phyloP scores from a whole-genome alignment of 1,139 yeast genomes.

The Scheffersomyces cryptocercus region DNA sequence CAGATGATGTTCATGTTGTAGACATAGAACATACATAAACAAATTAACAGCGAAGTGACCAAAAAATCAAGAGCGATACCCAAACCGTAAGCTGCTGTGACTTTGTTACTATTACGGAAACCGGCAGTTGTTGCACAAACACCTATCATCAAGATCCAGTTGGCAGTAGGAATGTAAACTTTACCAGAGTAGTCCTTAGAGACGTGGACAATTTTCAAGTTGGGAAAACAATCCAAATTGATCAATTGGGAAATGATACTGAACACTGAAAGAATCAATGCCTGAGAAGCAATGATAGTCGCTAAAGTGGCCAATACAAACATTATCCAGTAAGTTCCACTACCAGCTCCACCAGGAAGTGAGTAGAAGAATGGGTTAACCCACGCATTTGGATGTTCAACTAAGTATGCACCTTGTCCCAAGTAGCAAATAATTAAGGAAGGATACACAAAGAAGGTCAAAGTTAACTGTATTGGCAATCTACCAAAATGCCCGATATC shows the following conservation, averaged over 20 bases:
- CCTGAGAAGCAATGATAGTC: conserved; percentile 62
- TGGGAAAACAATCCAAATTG: conserved; percentile 55
- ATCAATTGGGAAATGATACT: conserved; percentile 53
- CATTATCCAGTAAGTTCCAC: conserved; percentile 51
- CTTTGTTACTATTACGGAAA: conserved; percentile 48
- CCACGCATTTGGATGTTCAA: conserved; percentile 39
- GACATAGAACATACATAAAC: conserved; percentile 48
- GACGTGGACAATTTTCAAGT: conserved; percentile 44
- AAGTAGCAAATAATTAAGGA: conserved; percentile 51
- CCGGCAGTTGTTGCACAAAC: conserved; percentile 54
- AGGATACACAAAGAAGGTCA: conserved; percentile 51
- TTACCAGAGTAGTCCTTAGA: conserved; percentile 46
- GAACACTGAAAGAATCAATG: conserved; percentile 57
- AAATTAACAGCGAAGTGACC: conserved; percentile 49
- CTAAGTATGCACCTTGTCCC: conserved; percentile 58
- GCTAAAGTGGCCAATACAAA: conserved; percentile 55
- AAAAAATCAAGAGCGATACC: conserved; percentile 58
- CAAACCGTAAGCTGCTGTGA: conserved; percentile 62
- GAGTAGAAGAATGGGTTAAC: conserved; percentile 49
- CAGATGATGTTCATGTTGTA: conserved; percentile 36
- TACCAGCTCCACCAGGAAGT: conserved; percentile 50
- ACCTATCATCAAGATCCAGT: conserved; percentile 51
- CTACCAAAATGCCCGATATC: conserved; percentile 59
- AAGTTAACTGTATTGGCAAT: conserved; percentile 49
- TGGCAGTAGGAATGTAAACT: conserved; percentile 52